A percentile compares a stretch with the other conserved stretches of the same genome.
Evolutionary conservation across 345 rosid species (phyloP).

Genomic region (Toxicodendron radicans): DNA sequence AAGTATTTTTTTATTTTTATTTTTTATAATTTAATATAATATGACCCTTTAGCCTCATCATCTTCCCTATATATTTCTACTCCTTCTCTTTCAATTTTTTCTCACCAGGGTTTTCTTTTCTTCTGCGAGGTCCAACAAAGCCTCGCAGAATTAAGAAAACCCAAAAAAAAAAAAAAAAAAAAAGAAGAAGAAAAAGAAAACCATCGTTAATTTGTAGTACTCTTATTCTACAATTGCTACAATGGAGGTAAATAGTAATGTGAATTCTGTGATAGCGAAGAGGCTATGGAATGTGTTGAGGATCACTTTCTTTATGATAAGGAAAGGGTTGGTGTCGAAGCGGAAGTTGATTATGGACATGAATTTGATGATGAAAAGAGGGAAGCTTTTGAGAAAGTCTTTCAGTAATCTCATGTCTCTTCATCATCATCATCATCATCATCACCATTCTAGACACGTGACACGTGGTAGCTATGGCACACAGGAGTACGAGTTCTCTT

Average conservation of each 20-base stretch:
- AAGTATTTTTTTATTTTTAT: not conserved
- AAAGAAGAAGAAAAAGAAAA: too few relatives aligned
- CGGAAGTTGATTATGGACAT: constrained; percentile 58
- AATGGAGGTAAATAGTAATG: constrained; percentile 35
- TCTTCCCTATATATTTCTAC: constrained; percentile 27
- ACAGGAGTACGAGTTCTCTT: constrained; percentile 68
- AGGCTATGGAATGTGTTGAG: constrained; percentile 54
- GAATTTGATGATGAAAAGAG: constrained; percentile 57
- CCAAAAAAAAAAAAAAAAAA: not conserved
- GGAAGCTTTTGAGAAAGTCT: constrained; percentile 46
- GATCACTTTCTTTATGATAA: constrained; percentile 46
- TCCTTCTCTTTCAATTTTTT: constrained; percentile 8
- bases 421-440: constrained; percentile 31
- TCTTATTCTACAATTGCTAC: too few relatives aligned
- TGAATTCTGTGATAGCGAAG: constrained; percentile 38
- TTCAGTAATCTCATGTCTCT: constrained; percentile 40
- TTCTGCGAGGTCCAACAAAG: constrained; percentile 46
- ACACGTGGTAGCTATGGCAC: constrained; percentile 42
- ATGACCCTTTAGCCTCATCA: not conserved
- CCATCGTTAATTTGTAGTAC: too few relatives aligned
- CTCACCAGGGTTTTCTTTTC: constrained; percentile 37
- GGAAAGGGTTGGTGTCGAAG: constrained; percentile 49
- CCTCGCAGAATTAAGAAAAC: constrained; percentile 55
- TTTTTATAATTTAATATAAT: not conserved
- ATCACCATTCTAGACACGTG: constrained; percentile 12